These are phyloP conservation scores for Fragaria ananassa DNA, from an alignment of 306 rosid genomes.

Conservation along the genomic window DNA sequence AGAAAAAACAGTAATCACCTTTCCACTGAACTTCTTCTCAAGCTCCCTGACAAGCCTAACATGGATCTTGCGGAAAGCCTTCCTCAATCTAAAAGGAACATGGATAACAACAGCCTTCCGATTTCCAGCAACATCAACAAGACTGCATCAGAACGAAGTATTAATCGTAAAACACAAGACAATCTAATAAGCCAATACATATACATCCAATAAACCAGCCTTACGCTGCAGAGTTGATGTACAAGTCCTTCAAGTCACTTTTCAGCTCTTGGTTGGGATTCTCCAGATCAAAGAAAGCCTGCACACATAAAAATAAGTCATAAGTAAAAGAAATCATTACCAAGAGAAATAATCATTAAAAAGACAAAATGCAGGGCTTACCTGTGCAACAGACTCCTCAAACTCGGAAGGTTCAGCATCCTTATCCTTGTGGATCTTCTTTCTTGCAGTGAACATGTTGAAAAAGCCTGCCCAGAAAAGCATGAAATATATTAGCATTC, in stretches of 20 bases:
- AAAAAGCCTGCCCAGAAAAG: conserved; percentile 8
- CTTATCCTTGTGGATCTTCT: conserved; percentile 68
- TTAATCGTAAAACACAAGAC: neutral
- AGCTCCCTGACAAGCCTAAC: conserved; percentile 85
- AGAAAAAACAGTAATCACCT: conserved; percentile 36
- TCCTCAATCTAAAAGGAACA: conserved; percentile 73
- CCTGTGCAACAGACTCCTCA: conserved; percentile 80
- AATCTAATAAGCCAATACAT: neutral
- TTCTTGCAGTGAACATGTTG: conserved; percentile 63
- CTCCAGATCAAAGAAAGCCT: conserved; percentile 77
- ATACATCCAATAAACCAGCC: conserved; percentile 7
- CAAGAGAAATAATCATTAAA: neutral
- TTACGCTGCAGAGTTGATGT: conserved; percentile 79
- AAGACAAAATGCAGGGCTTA: neutral
- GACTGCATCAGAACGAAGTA: conserved; percentile 39
- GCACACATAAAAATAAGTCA: conserved; percentile 4
- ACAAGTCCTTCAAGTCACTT: conserved; percentile 88
- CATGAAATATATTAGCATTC: neutral
- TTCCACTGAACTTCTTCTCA: conserved; percentile 87
- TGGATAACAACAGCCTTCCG: conserved; percentile 81
- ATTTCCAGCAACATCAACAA: conserved; percentile 65
- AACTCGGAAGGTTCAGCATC: conserved; percentile 64
- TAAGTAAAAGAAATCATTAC: neutral
- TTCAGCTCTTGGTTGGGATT: conserved; percentile 78
- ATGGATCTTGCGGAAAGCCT: conserved; percentile 75